Evolutionary conservation across 2,329 filamentous ascomycete species (phyloP).

Genomic region (Pseudophaeomoniella oleicola): DNA sequence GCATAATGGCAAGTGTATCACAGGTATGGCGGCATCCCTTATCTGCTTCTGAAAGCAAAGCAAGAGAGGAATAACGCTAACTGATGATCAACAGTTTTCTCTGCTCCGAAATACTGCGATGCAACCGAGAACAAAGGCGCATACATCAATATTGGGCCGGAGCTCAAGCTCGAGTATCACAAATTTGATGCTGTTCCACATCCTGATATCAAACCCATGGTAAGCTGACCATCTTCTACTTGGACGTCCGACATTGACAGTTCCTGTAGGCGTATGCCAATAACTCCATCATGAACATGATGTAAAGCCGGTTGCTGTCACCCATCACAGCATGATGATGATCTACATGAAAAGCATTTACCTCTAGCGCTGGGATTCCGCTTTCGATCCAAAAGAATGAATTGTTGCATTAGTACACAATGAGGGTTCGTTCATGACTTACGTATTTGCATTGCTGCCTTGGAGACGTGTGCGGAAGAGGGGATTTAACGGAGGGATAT

Average conservation of each 20-base stretch:
- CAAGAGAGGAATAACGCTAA: constrained; percentile 9
- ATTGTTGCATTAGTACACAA: too few relatives aligned
- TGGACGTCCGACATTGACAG: too few relatives aligned
- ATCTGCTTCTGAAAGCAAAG: constrained; percentile 12
- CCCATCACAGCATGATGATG: too few relatives aligned
- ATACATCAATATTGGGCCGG: constrained; percentile 89
- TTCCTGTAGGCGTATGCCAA: constrained; percentile 29
- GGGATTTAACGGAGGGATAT: too few relatives aligned
- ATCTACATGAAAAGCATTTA: too few relatives aligned
- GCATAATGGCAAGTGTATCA: constrained; percentile 90
- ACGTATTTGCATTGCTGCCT: too few relatives aligned
- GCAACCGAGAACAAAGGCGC: constrained; percentile 96
- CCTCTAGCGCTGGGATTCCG: too few relatives aligned
- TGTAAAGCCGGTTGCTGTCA: too few relatives aligned
- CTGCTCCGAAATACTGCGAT: constrained; percentile 93
- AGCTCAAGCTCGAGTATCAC: constrained; percentile 82
- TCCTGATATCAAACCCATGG: constrained; percentile 87
- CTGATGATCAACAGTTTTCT: constrained; percentile 54
- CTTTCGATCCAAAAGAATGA: too few relatives aligned
- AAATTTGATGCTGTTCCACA: constrained; percentile 96
- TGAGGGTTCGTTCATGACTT: too few relatives aligned
- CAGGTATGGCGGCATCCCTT: constrained; percentile 49
- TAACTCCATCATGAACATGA: constrained; percentile 21
- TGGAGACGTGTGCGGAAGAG: too few relatives aligned
- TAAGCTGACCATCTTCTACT: constrained; percentile 17